These are phyloP conservation scores for Neurospora sp. DNA, from an alignment of 495 filamentous ascomycete genomes.

Conservation along the genomic window DNA sequence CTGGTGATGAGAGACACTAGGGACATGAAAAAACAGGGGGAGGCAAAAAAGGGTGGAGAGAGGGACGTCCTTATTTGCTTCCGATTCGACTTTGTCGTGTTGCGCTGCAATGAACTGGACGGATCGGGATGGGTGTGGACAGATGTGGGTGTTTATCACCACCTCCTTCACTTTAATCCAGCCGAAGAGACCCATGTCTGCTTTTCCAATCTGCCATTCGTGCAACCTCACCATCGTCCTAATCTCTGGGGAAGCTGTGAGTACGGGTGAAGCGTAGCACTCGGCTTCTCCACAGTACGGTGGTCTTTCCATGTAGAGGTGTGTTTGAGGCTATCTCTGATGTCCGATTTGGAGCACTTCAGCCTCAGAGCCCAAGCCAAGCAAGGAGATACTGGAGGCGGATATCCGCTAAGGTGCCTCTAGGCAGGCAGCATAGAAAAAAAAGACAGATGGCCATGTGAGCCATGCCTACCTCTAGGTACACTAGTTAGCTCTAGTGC, in stretches of 20 bases:
- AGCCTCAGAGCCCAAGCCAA: neutral
- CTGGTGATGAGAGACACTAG: neutral
- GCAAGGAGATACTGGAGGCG: neutral
- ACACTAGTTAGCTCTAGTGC: neutral
- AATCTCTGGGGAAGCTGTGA: neutral
- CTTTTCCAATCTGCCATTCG: neutral
- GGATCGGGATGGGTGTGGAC: neutral
- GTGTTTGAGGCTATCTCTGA: neutral
- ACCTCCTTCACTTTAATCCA: conserved; percentile 6
- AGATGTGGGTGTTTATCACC: conserved; percentile 5
- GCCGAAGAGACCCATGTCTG: conserved; percentile 10
- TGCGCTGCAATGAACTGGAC: neutral
- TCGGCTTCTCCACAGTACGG: conserved; percentile 8
- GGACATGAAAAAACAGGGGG: neutral
- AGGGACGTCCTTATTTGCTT: neutral
- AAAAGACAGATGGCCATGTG: neutral
- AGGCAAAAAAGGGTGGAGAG: neutral
- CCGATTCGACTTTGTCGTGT: neutral
- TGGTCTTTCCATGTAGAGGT: neutral
- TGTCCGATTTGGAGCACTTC: neutral
- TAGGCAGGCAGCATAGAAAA: neutral
- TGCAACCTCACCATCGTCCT: neutral
- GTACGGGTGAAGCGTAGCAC: neutral
- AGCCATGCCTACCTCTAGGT: neutral
- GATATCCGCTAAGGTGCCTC: neutral